Percentiles rank a stretch among this genome's conserved stretches.
phyloP scores from a whole-genome alignment of 345 rosid species.

The Populus alba region DNA sequence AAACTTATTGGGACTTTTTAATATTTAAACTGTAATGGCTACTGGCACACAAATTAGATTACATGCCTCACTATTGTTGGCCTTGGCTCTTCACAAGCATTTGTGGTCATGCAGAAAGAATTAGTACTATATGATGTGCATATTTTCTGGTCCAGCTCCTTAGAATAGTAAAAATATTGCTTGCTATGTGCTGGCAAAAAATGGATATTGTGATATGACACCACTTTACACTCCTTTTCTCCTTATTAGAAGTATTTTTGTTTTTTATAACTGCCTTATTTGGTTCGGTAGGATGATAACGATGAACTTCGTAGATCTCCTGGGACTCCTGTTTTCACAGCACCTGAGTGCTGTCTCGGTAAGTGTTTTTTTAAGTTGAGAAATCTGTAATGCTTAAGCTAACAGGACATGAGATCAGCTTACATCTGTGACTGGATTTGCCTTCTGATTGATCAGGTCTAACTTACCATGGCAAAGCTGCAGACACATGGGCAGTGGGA shows the following conservation, averaged over 20 bases:
- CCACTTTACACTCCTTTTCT: not conserved
- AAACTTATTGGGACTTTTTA: not conserved
- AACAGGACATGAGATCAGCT: constrained; percentile 1
- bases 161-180: not conserved
- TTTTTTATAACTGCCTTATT: not conserved
- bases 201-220: not conserved
- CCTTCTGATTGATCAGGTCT: constrained; percentile 49
- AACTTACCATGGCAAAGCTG: constrained; percentile 82
- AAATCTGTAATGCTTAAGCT: not conserved
- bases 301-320: constrained; percentile 98
- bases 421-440: constrained; percentile 9
- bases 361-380: not conserved
- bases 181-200: not conserved
- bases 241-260: not conserved
- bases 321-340: constrained; percentile 99
- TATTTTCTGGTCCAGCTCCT: not conserved
- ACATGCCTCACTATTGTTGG: not conserved
- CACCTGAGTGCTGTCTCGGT: constrained; percentile 98
- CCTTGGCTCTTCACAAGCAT: not conserved
- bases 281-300: constrained; percentile 66
- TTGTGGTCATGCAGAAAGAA: not conserved
- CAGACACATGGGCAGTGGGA: constrained; percentile 98
- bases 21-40: not conserved
- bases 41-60: not conserved
- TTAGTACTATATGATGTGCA: not conserved